These are phyloP conservation scores for Vicia villosa DNA, from an alignment of 306 rosid species.

Conservation along the genomic window DNA sequence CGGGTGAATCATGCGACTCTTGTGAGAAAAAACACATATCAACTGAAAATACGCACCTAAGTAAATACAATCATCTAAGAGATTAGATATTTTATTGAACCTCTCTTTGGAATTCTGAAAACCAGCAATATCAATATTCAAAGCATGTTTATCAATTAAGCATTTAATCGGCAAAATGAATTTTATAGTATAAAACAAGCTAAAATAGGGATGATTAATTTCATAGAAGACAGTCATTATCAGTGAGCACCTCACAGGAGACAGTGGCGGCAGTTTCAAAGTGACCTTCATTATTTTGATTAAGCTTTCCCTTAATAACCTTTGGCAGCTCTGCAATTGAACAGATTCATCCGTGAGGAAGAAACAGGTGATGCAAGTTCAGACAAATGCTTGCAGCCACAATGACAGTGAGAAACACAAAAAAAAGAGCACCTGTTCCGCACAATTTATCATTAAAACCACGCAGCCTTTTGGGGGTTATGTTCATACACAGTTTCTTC, in stretches of 20 bases:
- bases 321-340: constrained; percentile 44
- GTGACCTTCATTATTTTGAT: constrained; percentile 26
- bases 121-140: constrained; percentile 21
- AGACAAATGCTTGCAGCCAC: background rate
- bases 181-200: background rate
- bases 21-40: background rate
- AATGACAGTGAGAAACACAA: background rate
- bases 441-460: constrained; percentile 27
- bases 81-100: constrained; percentile 8
- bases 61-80: constrained; percentile 5
- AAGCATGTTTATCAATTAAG: background rate
- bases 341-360: constrained; percentile 17
- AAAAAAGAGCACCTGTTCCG: constrained; percentile 30
- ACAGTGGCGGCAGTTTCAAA: constrained; percentile 21
- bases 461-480: constrained; percentile 28
- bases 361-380: too few relatives aligned
- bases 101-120: constrained; percentile 21
- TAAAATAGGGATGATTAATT: too few relatives aligned
- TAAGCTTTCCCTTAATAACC: constrained; percentile 23
- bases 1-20: constrained; percentile 20
- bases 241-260: constrained; percentile 30
- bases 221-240: too few relatives aligned
- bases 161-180: background rate
- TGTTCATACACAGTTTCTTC: background rate
- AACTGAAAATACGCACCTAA: constrained; percentile 10